Evolutionary conservation across 108 stramenopile genomes (phyloP), one percentile per base, ranked within the genome.

Genomic region (Chaetoceros muelleri): DNA sequence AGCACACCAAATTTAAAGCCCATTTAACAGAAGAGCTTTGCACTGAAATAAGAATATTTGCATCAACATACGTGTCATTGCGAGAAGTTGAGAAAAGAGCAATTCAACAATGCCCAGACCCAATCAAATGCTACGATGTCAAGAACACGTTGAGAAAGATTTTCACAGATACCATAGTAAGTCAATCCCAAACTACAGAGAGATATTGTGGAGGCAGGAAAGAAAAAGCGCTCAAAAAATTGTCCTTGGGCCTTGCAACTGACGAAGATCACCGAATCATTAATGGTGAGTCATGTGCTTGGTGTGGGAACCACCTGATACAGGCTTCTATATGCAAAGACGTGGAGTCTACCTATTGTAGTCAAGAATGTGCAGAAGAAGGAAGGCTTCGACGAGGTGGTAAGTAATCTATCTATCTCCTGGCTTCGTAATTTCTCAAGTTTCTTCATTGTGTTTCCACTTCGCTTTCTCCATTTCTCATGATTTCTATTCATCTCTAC

Each of bases 361-460:
- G 74, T 23, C 55, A 64, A 57, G 62, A 63, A 7, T 84, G 82
- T 52, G 73, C 75, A 18, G 76, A 84, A 47, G 68, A 76, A 28
- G 82, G 82, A 16, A 56, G 82, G n/a, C 48, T 84, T 3, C 53
- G 74, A 52, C 65, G 82, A 47, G 82, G 82, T 22, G 79, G 79
- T n/a, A n/a, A n/a, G n/a, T n/a, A n/a, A n/a, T n/a, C n/a, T n/a
- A n/a, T n/a, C n/a, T n/a, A n/a, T n/a, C n/a, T n/a, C n/a, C n/a
- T n/a, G n/a, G n/a, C n/a, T n/a, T n/a, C n/a, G n/a, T n/a, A n/a
- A n/a, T n/a, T n/a, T n/a, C n/a, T n/a, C n/a, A n/a, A n/a, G n/a
- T n/a, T n/a, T n/a, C n/a, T n/a, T n/a, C n/a, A n/a, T n/a, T n/a
- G n/a, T n/a, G n/a, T n/a, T n/a, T n/a, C n/a, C n/a, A n/a, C n/a